Percentiles rank a stretch among this genome's conserved stretches.
Evolutionary conservation across 768 basidiomycete species (phyloP).

Genomic region (Daedalea quercina): DNA sequence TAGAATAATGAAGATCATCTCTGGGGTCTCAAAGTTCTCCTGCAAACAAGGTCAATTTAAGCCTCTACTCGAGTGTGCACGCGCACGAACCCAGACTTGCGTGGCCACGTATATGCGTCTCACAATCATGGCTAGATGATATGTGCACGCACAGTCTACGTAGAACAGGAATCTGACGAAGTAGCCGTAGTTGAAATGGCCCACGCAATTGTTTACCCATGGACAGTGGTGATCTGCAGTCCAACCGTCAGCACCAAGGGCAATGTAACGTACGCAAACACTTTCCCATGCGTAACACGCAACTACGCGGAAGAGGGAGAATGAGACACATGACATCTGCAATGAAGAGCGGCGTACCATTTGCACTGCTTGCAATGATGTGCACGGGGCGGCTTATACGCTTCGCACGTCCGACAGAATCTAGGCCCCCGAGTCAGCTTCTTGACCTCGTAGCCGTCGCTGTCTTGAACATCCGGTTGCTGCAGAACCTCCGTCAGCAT

Average conservation of each 20-base stretch:
- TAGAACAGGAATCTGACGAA: conserved; percentile 90
- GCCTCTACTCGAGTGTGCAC: neutral
- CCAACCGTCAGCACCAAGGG: conserved; percentile 7
- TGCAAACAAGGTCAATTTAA: conserved; percentile 22
- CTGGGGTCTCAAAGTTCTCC: conserved; percentile 61
- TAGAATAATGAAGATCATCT: conserved; percentile 80
- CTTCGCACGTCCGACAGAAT: conserved; percentile 80
- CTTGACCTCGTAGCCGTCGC: conserved; percentile 86
- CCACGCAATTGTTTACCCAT: conserved; percentile 94
- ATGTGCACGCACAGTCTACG: conserved; percentile 84
- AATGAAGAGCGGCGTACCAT: conserved; percentile 39
- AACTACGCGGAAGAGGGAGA: conserved; percentile 33
- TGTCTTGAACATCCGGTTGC: conserved; percentile 64
- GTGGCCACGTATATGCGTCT: conserved; percentile 48
- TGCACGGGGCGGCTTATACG: conserved; percentile 80
- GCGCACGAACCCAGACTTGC: conserved; percentile 1
- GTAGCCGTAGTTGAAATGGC: conserved; percentile 84
- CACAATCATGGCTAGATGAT: conserved; percentile 82
- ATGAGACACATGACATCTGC: neutral
- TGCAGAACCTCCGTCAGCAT: conserved; percentile 22
- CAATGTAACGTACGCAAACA: neutral
- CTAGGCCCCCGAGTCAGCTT: conserved; percentile 76
- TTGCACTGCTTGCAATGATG: conserved; percentile 93
- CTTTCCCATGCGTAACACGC: conserved; percentile 86
- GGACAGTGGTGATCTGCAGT: conserved; percentile 80